phyloP scores from a whole-genome alignment of 129 eudicot genomes.

The Escallonia rubra region DNA sequence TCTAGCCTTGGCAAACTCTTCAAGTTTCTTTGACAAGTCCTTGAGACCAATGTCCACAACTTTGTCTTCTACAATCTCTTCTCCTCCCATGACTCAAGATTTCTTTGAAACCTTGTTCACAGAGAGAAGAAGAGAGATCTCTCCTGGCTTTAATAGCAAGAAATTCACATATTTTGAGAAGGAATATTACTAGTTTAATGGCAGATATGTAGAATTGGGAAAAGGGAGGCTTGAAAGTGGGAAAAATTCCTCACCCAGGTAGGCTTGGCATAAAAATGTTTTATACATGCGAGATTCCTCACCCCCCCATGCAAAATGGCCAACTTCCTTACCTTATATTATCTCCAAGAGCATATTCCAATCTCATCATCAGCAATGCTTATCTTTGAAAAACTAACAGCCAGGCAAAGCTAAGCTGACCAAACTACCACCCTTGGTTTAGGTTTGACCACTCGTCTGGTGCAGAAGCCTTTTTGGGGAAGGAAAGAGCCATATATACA shows the following conservation, averaged over 20 bases:
- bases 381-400: not conserved
- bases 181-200: constrained; percentile 14
- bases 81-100: not conserved
- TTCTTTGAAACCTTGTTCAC: not conserved
- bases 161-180: not conserved
- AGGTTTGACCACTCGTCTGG: no score
- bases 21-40: constrained; percentile 45
- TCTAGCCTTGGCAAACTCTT: constrained; percentile 59
- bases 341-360: constrained; percentile 7
- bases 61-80: constrained; percentile 15
- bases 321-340: constrained; percentile 6
- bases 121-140: not conserved
- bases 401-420: no score
- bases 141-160: constrained; percentile 9
- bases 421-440: no score
- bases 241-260: constrained; percentile 7
- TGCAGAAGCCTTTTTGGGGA: no score
- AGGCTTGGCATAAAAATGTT: no score
- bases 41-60: constrained; percentile 36
- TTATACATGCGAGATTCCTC: constrained; percentile 16
- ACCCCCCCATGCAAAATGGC: constrained; percentile 13
- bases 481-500: no score
- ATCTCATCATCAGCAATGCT: not conserved
- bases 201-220: not conserved
- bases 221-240: constrained; percentile 13